These are phyloP conservation scores for Entelexis paramagnoliae DNA, from an alignment of 1,139 yeast species.

Conservation along the genomic window DNA sequence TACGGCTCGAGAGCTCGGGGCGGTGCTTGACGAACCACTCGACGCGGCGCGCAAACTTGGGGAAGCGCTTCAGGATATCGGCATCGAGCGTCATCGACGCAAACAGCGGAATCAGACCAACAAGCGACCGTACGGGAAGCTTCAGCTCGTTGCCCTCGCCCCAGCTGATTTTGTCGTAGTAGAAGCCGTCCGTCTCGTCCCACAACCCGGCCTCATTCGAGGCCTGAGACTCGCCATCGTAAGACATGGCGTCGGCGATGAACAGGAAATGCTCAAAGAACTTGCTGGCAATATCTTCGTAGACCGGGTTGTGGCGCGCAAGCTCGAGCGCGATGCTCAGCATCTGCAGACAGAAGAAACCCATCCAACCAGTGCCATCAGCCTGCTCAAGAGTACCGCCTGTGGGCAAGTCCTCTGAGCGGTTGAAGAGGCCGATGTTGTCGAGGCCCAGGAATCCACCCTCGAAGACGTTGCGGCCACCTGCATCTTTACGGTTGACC, in stretches of 20 bases:
- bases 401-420: constrained; percentile 90
- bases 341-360: constrained; percentile 85
- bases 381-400: constrained; percentile 92
- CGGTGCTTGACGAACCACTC: constrained; percentile 79
- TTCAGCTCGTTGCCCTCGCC: constrained; percentile 62
- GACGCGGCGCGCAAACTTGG: constrained; percentile 73
- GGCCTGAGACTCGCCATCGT: constrained; percentile 42
- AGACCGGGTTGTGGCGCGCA: constrained; percentile 75
- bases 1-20: constrained; percentile 65
- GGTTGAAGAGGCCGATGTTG: constrained; percentile 85
- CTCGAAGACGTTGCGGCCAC: constrained; percentile 85
- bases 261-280: constrained; percentile 88
- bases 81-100: constrained; percentile 89
- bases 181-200: constrained; percentile 85
- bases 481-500: constrained; percentile 87
- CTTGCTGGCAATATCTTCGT: constrained; percentile 91
- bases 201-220: constrained; percentile 47
- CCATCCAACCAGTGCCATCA: constrained; percentile 98
- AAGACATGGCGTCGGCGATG: constrained; percentile 93
- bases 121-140: constrained; percentile 80
- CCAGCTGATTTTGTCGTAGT: constrained; percentile 86
- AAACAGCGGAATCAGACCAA: constrained; percentile 85
- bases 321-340: constrained; percentile 85
- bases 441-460: constrained; percentile 94
- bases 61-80: constrained; percentile 65